phyloP scores from a whole-genome alignment of 345 rosid genomes.

The Murraya koenigii region DNA sequence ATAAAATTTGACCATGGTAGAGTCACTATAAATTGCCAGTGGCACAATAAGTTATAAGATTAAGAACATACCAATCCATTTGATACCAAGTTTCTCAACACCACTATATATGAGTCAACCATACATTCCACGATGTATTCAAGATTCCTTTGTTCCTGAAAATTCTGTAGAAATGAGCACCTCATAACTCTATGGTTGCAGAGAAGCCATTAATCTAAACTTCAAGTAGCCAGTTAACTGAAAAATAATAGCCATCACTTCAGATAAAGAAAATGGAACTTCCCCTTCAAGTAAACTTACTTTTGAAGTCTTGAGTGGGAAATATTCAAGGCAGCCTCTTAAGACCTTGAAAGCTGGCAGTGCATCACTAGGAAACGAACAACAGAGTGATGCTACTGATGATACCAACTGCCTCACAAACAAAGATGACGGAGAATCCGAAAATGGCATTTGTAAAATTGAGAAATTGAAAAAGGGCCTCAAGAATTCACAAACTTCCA shows the following conservation, averaged over 20 bases:
- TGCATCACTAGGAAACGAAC: constrained; percentile 57
- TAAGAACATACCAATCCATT: constrained; percentile 46
- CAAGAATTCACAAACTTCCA: constrained; percentile 68
- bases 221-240: background rate
- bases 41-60: background rate
- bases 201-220: background rate
- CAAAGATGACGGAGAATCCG: constrained; percentile 36
- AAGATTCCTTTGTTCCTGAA: constrained; percentile 61
- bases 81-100: constrained; percentile 53
- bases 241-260: background rate
- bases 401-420: constrained; percentile 61
- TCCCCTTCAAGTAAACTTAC: constrained; percentile 37
- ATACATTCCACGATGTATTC: constrained; percentile 42
- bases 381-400: constrained; percentile 73
- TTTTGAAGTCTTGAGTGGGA: constrained; percentile 41
- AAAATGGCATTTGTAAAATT: constrained; percentile 46
- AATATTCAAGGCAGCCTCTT: constrained; percentile 48
- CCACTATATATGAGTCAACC: constrained; percentile 62
- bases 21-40: background rate
- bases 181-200: constrained; percentile 7
- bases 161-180: constrained; percentile 19
- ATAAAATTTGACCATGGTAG: constrained; percentile 6
- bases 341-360: constrained; percentile 61
- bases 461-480: constrained; percentile 64
- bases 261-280: background rate